Percentiles rank a stretch among this genome's conserved stretches.
phyloP scores from a whole-genome alignment of 2,329 filamentous ascomycete species.

The Ilyonectria mors-panacis region DNA sequence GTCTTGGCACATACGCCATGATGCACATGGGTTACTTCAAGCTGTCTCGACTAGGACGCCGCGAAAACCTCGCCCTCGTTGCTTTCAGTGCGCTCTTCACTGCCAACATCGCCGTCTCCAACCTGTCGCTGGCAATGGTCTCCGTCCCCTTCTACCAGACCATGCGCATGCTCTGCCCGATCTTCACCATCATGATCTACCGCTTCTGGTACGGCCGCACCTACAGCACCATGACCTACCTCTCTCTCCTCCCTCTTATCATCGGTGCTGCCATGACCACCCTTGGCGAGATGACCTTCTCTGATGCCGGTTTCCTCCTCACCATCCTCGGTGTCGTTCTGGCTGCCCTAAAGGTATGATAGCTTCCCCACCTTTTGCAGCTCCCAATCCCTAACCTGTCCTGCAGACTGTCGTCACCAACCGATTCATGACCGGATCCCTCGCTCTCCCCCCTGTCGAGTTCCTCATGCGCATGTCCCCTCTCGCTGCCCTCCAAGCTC shows the following conservation, averaged over 20 bases:
- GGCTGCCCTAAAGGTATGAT: constrained; percentile 66
- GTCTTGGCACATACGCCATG: constrained; percentile 68
- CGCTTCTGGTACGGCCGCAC: constrained; percentile 68
- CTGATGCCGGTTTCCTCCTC: constrained; percentile 68
- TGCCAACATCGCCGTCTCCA: constrained; percentile 75
- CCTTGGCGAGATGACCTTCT: constrained; percentile 74
- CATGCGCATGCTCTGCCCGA: constrained; percentile 72
- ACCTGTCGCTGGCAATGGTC: constrained; percentile 73
- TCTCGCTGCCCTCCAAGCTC: constrained; percentile 69
- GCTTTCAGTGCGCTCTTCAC: constrained; percentile 74
- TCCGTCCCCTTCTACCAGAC: constrained; percentile 78
- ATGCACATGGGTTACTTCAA: constrained; percentile 67
- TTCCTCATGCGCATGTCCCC: constrained; percentile 75
- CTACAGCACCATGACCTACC: constrained; percentile 70
- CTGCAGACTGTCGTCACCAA: constrained; percentile 72
- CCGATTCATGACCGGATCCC: constrained; percentile 73
- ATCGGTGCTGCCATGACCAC: constrained; percentile 72
- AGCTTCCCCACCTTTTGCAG: constrained; percentile 11
- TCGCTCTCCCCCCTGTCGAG: constrained; percentile 71
- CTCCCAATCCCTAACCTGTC: constrained; percentile 33
- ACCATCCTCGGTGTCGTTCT: constrained; percentile 69
- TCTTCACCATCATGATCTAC: constrained; percentile 75
- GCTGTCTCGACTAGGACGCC: constrained; percentile 65
- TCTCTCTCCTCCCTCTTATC: constrained; percentile 73
- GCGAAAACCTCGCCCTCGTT: constrained; percentile 69